Conservation (phyloP, 768 basidiomycete species). For the Boletus tomentosulus region DNA sequence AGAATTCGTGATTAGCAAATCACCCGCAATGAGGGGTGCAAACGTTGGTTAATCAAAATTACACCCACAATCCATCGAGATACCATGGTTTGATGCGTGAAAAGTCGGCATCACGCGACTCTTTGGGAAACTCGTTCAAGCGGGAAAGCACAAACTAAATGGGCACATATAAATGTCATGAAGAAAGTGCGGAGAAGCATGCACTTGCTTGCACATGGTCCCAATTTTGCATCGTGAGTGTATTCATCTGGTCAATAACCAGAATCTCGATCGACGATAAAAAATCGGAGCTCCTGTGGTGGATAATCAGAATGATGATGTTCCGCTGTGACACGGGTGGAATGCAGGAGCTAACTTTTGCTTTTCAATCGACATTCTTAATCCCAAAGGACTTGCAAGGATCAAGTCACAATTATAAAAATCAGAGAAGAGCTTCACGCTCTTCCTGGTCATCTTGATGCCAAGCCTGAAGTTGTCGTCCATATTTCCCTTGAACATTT, state of each 20-base stretch:
- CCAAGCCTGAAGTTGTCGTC: slow-evolving; percentile 95
- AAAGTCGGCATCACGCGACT: slow-evolving; percentile 92
- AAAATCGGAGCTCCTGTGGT: slow-evolving; percentile 75
- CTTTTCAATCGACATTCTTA: slow-evolving; percentile 90
- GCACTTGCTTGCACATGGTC: slow-evolving; percentile 83
- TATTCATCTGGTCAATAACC: slow-evolving; percentile 90
- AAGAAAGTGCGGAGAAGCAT: not conserved
- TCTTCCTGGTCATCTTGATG: slow-evolving; percentile 88
- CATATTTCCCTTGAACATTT: slow-evolving; percentile 93
- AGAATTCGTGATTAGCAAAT: not conserved
- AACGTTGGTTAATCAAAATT: slow-evolving; percentile 20
- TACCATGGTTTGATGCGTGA: slow-evolving; percentile 98
- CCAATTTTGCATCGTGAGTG: slow-evolving; percentile 98
- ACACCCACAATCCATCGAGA: slow-evolving; percentile 83
- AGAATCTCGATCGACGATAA: slow-evolving; percentile 90
- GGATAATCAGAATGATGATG: not conserved
- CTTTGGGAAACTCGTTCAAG: slow-evolving; percentile 86
- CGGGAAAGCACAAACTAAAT: slow-evolving; percentile 77
- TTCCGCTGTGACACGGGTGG: too few relatives aligned
- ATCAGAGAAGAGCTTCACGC: slow-evolving; percentile 84
- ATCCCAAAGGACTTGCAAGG: slow-evolving; percentile 87
- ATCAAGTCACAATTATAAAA: slow-evolving; percentile 92
- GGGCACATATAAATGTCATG: not conserved
- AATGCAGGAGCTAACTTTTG: slow-evolving; percentile 63
- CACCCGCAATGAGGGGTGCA: slow-evolving; percentile 65